A percentile compares a stretch with the other conserved stretches of the same genome.
Conservation (phyloP, 805 yeast genomes). For the Teunomyces stri region DNA sequence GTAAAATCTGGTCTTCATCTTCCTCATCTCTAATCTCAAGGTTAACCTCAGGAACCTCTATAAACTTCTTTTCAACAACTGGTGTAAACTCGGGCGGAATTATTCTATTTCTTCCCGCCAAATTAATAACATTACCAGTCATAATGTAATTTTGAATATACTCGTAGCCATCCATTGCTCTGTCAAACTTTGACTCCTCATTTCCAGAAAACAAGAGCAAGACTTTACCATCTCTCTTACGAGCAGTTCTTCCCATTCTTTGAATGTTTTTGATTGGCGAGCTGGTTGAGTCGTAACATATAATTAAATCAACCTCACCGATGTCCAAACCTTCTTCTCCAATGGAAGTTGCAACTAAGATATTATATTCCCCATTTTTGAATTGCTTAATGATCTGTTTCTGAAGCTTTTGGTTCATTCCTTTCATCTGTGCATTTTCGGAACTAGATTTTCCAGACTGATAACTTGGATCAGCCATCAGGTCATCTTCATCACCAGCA, state of each 20-base stretch:
- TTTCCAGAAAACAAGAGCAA: constrained; percentile 69
- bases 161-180: constrained; percentile 81
- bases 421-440: constrained; percentile 71
- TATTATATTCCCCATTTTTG: constrained; percentile 69
- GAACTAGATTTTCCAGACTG: constrained; percentile 51
- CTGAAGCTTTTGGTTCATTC: constrained; percentile 90
- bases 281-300: constrained; percentile 89
- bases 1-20: constrained; percentile 63
- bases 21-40: constrained; percentile 53
- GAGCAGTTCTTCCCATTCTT: constrained; percentile 97
- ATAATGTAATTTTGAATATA: constrained; percentile 70
- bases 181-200: constrained; percentile 76
- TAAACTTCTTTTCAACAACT: constrained; percentile 49
- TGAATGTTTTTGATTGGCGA: constrained; percentile 93
- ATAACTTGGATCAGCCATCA: not conserved
- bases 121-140: constrained; percentile 42
- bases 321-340: constrained; percentile 99
- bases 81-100: constrained; percentile 62
- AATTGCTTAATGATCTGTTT: constrained; percentile 74
- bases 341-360: constrained; percentile 91
- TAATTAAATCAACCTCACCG: constrained; percentile 93
- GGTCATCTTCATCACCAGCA: constrained; percentile 24
- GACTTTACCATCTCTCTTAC: constrained; percentile 86
- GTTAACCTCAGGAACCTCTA: constrained; percentile 73
- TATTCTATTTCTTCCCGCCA: constrained; percentile 59